These are phyloP conservation scores for Cyclostephanos tholiformis DNA, from an alignment of 108 stramenopile genomes.

Conservation along the genomic window DNA sequence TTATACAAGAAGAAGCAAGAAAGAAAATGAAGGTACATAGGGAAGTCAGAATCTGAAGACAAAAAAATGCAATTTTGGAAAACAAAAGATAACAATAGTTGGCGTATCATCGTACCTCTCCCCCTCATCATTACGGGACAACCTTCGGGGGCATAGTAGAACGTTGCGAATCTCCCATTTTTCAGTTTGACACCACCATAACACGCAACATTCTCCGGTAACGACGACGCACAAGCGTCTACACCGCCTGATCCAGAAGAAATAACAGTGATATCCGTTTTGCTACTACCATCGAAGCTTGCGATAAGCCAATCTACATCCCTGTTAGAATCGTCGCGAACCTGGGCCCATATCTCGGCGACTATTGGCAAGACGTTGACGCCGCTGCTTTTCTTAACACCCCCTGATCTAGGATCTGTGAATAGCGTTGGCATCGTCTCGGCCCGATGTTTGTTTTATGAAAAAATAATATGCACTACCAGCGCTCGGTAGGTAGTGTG, in stretches of 20 bases:
- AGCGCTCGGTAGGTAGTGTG: no score
- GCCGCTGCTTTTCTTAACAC: conserved; percentile 65
- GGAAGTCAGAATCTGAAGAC: not conserved
- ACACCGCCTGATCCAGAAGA: conserved; percentile 72
- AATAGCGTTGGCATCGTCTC: conserved; percentile 23
- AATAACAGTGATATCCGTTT: conserved; percentile 76
- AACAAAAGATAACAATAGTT: conserved; percentile 1
- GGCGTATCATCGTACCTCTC: conserved; percentile 37
- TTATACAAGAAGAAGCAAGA: no score
- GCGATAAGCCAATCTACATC: conserved; percentile 78
- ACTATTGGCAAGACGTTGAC: conserved; percentile 69
- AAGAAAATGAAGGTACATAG: not conserved
- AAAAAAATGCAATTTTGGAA: not conserved
- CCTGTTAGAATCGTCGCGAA: conserved; percentile 68
- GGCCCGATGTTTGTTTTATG: no score
- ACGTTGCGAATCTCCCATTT: conserved; percentile 74
- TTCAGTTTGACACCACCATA: conserved; percentile 72
- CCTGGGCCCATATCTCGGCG: conserved; percentile 61
- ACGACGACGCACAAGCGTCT: conserved; percentile 51
- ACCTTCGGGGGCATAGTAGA: conserved; percentile 67
- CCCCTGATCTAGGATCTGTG: conserved; percentile 81
- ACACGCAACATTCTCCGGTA: conserved; percentile 52
- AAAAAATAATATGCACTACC: no score
- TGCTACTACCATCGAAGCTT: conserved; percentile 68
- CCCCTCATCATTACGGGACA: conserved; percentile 68